Conservation (phyloP, 495 filamentous ascomycete genomes). For the Talaromyces stipitatus region DNA sequence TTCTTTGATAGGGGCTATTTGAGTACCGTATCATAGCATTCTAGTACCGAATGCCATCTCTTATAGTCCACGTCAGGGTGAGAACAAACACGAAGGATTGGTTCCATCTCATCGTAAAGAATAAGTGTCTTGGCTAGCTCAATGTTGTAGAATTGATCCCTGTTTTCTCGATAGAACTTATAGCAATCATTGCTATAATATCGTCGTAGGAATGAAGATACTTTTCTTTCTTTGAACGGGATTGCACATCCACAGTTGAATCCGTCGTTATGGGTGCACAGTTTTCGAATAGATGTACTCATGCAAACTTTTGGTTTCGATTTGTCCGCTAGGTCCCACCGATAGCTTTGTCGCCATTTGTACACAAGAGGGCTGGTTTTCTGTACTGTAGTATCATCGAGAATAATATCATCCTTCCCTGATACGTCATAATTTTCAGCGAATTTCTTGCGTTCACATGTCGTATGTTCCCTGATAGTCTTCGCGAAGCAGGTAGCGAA, state of each 20-base stretch:
- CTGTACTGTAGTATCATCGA: not conserved
- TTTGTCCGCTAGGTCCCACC: not conserved
- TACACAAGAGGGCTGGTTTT: not conserved
- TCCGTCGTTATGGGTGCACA: not conserved
- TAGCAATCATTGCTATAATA: not conserved
- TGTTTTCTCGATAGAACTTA: not conserved
- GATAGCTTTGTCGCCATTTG: not conserved
- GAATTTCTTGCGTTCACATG: conserved; percentile 16
- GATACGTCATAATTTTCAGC: conserved; percentile 4
- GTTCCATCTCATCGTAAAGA: conserved; percentile 16
- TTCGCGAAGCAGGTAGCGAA: conserved; percentile 11
- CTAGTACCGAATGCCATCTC: conserved; percentile 5
- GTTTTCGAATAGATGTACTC: not conserved
- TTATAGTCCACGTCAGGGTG: conserved; percentile 7
- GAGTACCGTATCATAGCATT: conserved; percentile 4
- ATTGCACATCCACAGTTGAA: conserved; percentile 2
- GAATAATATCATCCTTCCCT: not conserved
- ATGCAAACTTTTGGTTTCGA: not conserved
- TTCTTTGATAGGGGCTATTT: not conserved
- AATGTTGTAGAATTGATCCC: conserved; percentile 13
- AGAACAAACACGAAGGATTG: conserved; percentile 11
- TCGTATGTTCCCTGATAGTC: conserved; percentile 11
- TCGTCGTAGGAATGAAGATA: conserved; percentile 9
- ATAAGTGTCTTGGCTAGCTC: conserved; percentile 16
- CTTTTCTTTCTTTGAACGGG: conserved; percentile 10